Evolutionary conservation across 345 rosid species (phyloP).

Genomic region (Camelina hispida): DNA sequence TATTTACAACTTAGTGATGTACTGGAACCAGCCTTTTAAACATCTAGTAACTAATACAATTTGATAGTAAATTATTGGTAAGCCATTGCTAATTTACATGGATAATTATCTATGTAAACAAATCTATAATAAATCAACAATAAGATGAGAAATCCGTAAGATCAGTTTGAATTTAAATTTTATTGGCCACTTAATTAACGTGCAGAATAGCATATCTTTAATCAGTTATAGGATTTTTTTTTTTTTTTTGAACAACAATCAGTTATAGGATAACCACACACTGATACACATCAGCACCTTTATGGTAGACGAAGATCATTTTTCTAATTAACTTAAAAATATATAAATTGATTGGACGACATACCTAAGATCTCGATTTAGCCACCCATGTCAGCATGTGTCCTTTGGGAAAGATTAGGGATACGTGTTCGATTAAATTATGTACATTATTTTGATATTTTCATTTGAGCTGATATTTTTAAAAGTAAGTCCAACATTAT

Average conservation of each 20-base stretch:
- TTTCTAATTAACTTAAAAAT: neutral
- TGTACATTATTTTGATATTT: neutral
- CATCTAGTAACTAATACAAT: too few relatives aligned
- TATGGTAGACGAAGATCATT: neutral
- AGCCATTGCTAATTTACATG: too few relatives aligned
- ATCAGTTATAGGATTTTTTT: neutral
- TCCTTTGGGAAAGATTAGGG: constrained; percentile 45
- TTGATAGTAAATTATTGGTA: too few relatives aligned
- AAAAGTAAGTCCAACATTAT: constrained; percentile 31
- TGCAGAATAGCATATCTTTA: neutral
- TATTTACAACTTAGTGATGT: too few relatives aligned
- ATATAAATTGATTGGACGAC: constrained; percentile 35
- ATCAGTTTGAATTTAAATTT: neutral
- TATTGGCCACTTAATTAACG: neutral
- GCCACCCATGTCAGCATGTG: constrained; percentile 42
- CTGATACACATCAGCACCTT: constrained; percentile 17
- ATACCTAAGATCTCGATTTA: constrained; percentile 46
- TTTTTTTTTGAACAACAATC: too few relatives aligned
- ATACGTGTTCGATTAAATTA: constrained; percentile 40
- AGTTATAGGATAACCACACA: neutral
- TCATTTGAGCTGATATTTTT: constrained; percentile 26
- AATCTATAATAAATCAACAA: too few relatives aligned
- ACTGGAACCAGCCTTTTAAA: too few relatives aligned
- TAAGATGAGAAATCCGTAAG: neutral
- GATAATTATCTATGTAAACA: too few relatives aligned